Percentiles rank a stretch among this genome's conserved stretches.
These are phyloP conservation scores for Stagonosporopsis rhizophila DNA, from an alignment of 2,329 filamentous ascomycete genomes.

Conservation along the genomic window DNA sequence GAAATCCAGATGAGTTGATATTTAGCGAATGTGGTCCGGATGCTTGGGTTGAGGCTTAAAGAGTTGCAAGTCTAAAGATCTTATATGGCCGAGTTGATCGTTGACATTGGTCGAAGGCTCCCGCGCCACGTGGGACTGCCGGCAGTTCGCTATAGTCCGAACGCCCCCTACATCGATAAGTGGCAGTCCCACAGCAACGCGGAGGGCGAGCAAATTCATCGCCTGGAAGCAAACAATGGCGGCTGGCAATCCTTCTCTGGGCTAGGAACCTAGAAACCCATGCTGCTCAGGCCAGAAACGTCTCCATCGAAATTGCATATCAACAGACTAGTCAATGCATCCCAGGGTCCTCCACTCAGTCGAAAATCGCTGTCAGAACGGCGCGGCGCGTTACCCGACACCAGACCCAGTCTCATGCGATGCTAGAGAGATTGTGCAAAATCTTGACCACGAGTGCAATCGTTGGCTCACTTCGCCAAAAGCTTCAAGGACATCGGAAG, in stretches of 20 bases:
- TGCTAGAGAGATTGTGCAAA: background rate
- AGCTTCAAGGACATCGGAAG: background rate
- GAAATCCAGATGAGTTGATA: slow-evolving; percentile 14
- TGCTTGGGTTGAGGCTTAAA: slow-evolving; percentile 7
- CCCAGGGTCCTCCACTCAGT: slow-evolving; percentile 3
- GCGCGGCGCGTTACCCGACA: slow-evolving; percentile 11
- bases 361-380: slow-evolving; percentile 1
- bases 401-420: background rate
- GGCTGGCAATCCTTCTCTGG: slow-evolving; percentile 3
- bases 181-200: slow-evolving; percentile 7
- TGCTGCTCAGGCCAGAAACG: slow-evolving; percentile 1
- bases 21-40: slow-evolving; percentile 26
- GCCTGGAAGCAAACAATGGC: background rate
- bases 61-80: slow-evolving; percentile 20
- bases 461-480: background rate
- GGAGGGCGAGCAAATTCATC: slow-evolving; percentile 11
- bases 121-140: slow-evolving; percentile 22
- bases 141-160: slow-evolving; percentile 20
- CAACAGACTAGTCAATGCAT: slow-evolving; percentile 10
- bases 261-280: slow-evolving; percentile 1
- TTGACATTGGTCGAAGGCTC: slow-evolving; percentile 21
- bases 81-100: slow-evolving; percentile 25
- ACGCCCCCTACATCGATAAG: background rate
- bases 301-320: slow-evolving; percentile 9
- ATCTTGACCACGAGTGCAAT: background rate